Evolutionary conservation across 2,329 filamentous ascomycete genomes (phyloP), one percentile per base, ranked within the genome.

Genomic region (Stachybotrys chlorohalonatus): DNA sequence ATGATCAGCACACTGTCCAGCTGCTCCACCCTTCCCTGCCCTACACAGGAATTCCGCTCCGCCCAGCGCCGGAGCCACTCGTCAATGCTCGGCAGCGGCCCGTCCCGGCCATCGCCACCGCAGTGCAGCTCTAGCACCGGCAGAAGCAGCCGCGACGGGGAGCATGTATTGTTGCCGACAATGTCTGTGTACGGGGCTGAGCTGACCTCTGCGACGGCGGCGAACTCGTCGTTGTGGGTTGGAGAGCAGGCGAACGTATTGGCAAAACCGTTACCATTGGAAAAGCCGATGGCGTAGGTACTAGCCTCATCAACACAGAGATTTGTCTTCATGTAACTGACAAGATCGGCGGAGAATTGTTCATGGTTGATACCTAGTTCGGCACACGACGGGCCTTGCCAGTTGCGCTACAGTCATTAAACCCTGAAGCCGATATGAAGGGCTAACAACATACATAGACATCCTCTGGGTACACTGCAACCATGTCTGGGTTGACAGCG

Each of bases 71-170:
- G 53, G 1, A 70, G 63, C 64, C 69, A 75, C 46, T 70, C 63
- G 17, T 69, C 65, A 39, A 81, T 75, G 0, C 72, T 58, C 1
- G 77, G 77, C 50, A 79, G 57, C 52, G 69, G 72, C 0, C 73
- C 74, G 1, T 70, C 70, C 2, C 70, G 68, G 3, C 74, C 67
- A 3, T 55, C 31, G 2, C 70, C 73, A 1, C 77, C 77, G n/a
- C 78, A 78, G 60, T 81, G 78, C 53, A 80, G 74, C 47, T 77
- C 74, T 8, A 81, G 62, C 9, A 81, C 67, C 1, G 77, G 76
- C 4, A 79, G 3, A 57, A 62, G 64, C 74, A 78, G n/a, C 63
- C 65, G 49, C 68, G 65, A 3, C 2, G 73, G 68, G 16, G 69
- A 59, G 59, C 70, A 73, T 9, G 65, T 61, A 2, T 58, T 56